Conservation (phyloP, 805 yeast genomes). For the Maudiozyma turicensis region DNA sequence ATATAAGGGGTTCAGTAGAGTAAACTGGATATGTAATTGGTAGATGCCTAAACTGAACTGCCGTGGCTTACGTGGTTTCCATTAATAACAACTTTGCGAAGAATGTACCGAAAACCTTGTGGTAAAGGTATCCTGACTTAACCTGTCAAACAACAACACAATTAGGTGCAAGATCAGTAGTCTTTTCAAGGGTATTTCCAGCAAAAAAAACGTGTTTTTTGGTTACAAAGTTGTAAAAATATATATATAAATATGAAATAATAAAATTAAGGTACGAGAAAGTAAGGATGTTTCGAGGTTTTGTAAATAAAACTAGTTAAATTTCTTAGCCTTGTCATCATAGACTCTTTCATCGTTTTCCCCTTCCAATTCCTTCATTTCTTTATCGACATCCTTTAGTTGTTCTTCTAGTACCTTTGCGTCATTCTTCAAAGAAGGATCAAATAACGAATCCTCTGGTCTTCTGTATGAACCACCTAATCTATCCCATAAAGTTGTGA, state of each 20-base stretch:
- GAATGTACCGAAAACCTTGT: too few relatives aligned
- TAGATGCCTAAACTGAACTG: too few relatives aligned
- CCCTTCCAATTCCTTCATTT: constrained; percentile 75
- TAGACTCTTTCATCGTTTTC: constrained; percentile 67
- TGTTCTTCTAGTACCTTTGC: constrained; percentile 61
- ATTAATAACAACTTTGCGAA: too few relatives aligned
- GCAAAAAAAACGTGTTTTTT: neutral
- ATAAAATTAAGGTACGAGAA: too few relatives aligned
- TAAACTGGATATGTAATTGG: too few relatives aligned
- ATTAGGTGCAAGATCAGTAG: too few relatives aligned
- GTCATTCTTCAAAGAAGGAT: constrained; percentile 47
- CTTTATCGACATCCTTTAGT: constrained; percentile 62
- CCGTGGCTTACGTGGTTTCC: too few relatives aligned
- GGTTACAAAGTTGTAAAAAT: neutral
- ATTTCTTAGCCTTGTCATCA: constrained; percentile 18
- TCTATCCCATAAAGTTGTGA: constrained; percentile 97
- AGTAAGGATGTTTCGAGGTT: too few relatives aligned
- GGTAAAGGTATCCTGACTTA: too few relatives aligned
- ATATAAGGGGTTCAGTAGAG: too few relatives aligned
- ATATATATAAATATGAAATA: neutral
- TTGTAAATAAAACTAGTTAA: neutral
- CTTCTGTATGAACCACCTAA: constrained; percentile 86
- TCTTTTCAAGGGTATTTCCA: too few relatives aligned
- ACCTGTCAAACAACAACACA: too few relatives aligned
- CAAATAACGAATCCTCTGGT: constrained; percentile 83